Evolutionary conservation across 2,329 filamentous ascomycete genomes (phyloP).

Genomic region (Tolypocladium ophioglossoides): DNA sequence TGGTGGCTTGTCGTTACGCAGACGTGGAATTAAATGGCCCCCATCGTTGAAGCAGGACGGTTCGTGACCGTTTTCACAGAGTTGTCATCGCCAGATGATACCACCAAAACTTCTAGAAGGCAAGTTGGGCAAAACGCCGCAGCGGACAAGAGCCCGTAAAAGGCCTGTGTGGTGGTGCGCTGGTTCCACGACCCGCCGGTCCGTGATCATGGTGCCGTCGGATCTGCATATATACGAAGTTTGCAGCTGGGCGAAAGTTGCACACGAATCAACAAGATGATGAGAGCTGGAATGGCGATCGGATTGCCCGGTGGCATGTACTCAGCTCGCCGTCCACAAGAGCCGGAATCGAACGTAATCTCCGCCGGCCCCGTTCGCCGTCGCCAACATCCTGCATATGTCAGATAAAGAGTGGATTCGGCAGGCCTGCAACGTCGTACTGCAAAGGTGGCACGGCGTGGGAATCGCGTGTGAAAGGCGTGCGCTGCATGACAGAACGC

Average conservation of each 20-base stretch:
- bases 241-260: not conserved
- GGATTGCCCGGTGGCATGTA: not conserved
- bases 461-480: not conserved
- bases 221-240: not conserved
- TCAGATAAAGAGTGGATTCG: not conserved
- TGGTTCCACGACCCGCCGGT: not conserved
- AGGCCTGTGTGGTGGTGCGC: not conserved
- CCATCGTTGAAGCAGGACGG: not conserved
- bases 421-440: not conserved
- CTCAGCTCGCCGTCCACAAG: not conserved
- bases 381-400: not conserved
- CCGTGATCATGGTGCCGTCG: not conserved
- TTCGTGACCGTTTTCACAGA: not conserved
- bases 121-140: not conserved
- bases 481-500: not conserved
- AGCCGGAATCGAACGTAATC: not conserved
- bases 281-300: not conserved
- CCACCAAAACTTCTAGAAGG: not conserved
- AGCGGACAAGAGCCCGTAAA: not conserved
- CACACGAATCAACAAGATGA: not conserved
- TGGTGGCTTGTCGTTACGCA: slow-evolving; percentile 1
- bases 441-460: not conserved
- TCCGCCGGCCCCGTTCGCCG: not conserved
- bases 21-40: no score
- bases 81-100: not conserved